Base-by-base conservation (phyloP, 2,329 filamentous ascomycete species). In the Verticillium nonalfalfae region DNA sequence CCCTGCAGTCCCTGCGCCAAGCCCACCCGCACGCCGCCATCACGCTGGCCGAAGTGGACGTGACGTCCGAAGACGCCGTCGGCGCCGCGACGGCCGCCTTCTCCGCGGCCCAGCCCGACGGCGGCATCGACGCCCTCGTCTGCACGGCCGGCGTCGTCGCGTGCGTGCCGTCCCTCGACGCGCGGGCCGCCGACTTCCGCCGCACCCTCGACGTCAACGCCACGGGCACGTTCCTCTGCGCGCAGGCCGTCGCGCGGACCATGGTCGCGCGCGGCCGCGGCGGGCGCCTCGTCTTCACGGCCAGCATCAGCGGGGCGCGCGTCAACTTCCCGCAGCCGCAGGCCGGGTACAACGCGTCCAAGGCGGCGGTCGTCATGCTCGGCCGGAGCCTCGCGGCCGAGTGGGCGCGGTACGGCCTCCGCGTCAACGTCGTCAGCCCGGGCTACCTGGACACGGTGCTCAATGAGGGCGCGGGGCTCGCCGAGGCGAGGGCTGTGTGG, bases 361-460 rank as follows among this genome's bases (percentile, higher is more conserved):
- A 93, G 72, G 85, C 87, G 0, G 88, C 84, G 0, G 72, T 93
- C 1, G 67, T 89, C 35, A 82, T 84, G 58, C 71, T 92, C 66
- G 86, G 85, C 58, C 84, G 81, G 65, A 86, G 80, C 39, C 74
- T 93, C 15, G 90, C 89, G 0, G 88, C 86, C 0, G 90, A 93
- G 72, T 93, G 89, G 90, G 87, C 86, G 1, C 74, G 78, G 1
- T 81, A 88, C 69, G 90, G 90, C 0, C 90, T 93, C 63, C 75
- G 87, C 2, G 86, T 90, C 5, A 93, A 93, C 67, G 84, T 79
- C 18, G 79, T 93, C 55, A 86, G 81, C 45, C 90, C 90, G 0
- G 90, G 90, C 0, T 93, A 93, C 67, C 91, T 92, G 85, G 89
- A 91, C 68, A 91, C 89, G 0, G 83, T 90, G 13, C 73, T 93